A percentile compares a stretch with the other conserved stretches of the same genome.
Conservation (phyloP, 305 asterid genomes). For the Coffea humblotiana region DNA sequence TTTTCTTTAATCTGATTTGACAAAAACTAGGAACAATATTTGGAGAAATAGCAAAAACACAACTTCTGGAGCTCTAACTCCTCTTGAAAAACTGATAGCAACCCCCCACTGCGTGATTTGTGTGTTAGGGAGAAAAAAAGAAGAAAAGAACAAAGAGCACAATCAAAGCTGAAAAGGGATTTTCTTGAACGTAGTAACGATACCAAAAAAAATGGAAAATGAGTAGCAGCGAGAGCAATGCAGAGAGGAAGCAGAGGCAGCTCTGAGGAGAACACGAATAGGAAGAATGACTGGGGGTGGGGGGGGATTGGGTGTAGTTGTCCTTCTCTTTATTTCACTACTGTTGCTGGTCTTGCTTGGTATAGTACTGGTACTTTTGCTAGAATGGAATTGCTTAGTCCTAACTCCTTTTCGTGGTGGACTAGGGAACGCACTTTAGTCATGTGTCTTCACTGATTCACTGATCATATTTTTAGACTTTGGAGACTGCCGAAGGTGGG, state of each 20-base stretch:
- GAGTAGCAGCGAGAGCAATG: neutral
- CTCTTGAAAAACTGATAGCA: too few species aligned
- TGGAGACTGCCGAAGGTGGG: too few species aligned
- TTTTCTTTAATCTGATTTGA: neutral
- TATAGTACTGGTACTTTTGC: too few species aligned
- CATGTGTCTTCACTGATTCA: conserved; percentile 52
- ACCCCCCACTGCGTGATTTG: too few species aligned
- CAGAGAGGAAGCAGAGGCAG: neutral
- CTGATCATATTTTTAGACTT: too few species aligned
- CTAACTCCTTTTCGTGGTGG: too few species aligned
- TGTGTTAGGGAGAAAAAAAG: neutral
- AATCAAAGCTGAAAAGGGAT: neutral
- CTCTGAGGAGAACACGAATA: neutral
- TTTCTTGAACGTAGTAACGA: neutral
- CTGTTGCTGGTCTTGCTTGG: neutral
- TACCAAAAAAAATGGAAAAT: neutral
- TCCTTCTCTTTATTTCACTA: neutral
- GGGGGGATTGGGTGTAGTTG: neutral
- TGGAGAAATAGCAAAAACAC: neutral
- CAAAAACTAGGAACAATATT: neutral
- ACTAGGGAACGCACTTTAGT: conserved; percentile 34
- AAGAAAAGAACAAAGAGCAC: too few species aligned
- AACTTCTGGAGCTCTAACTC: too few species aligned
- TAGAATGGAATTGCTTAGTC: too few species aligned
- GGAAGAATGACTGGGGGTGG: neutral